phyloP scores from a whole-genome alignment of 805 yeast species.

The Candida stauntonica region DNA sequence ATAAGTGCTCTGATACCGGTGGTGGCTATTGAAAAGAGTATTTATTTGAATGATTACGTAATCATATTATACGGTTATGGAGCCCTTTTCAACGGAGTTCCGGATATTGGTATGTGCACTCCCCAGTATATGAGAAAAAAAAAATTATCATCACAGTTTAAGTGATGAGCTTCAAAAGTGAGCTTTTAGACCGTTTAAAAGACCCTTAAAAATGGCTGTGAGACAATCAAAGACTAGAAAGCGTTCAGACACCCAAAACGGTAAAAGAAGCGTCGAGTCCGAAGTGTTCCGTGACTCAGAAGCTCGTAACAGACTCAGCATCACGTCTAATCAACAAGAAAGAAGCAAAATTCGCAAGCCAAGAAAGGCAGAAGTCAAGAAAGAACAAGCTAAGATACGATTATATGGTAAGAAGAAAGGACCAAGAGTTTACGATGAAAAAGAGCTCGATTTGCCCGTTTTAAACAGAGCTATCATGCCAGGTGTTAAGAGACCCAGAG shows the following conservation, averaged over 20 bases:
- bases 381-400: conserved; percentile 59
- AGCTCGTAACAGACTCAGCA: conserved; percentile 64
- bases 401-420: conserved; percentile 57
- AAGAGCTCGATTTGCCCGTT: conserved; percentile 72
- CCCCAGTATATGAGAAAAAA: neutral
- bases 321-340: conserved; percentile 38
- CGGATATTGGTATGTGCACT: conserved; percentile 1
- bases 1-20: conserved; percentile 41
- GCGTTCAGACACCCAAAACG: conserved; percentile 48
- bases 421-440: conserved; percentile 57
- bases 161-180: neutral
- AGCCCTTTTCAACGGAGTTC: neutral
- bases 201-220: conserved; percentile 53
- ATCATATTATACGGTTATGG: too few species aligned
- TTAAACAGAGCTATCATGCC: conserved; percentile 83
- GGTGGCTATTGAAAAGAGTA: conserved; percentile 1
- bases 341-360: conserved; percentile 49
- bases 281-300: conserved; percentile 61
- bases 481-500: conserved; percentile 70
- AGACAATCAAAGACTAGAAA: conserved; percentile 59
- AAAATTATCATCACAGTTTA: neutral
- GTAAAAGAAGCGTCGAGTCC: conserved; percentile 52
- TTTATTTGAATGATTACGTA: neutral
- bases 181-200: too few species aligned
- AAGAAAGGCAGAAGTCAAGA: conserved; percentile 51